Evolutionary conservation across 495 filamentous ascomycete species (phyloP).

Genomic region (Tuber borchii): DNA sequence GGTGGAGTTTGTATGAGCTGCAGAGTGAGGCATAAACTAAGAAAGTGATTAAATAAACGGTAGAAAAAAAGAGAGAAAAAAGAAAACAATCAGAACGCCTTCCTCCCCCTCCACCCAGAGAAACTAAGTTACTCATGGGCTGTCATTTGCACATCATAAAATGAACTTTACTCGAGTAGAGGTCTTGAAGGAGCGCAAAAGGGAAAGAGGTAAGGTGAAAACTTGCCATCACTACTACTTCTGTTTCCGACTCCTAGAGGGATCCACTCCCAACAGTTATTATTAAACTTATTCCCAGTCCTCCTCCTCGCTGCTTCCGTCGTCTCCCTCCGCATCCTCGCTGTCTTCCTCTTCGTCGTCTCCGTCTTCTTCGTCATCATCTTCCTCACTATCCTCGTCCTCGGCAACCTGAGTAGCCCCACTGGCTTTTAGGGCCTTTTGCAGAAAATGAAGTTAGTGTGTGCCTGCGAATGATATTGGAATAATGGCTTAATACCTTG

Average conservation of each 20-base stretch:
- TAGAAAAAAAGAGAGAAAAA: not conserved
- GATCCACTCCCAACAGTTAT: not conserved
- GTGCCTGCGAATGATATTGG: not conserved
- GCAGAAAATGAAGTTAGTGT: not conserved
- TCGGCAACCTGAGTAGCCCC: conserved; percentile 8
- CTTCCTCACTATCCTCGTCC: conserved; percentile 14
- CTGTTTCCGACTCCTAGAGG: not conserved
- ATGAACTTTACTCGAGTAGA: not conserved
- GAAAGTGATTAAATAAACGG: not conserved
- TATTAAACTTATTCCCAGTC: conserved; percentile 28
- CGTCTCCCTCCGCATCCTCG: conserved; percentile 18
- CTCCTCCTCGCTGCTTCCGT: conserved; percentile 29
- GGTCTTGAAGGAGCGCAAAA: not conserved
- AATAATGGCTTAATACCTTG: conserved; percentile 19
- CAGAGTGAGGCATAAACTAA: not conserved
- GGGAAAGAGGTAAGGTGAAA: not conserved
- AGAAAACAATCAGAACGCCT: not conserved
- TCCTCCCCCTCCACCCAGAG: not conserved
- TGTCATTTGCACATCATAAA: not conserved
- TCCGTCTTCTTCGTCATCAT: not conserved
- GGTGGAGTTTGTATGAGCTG: not conserved
- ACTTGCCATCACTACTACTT: not conserved
- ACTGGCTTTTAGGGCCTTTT: not conserved
- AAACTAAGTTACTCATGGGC: not conserved
- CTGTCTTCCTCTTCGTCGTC: conserved; percentile 14